phyloP scores from a whole-genome alignment of 2,329 filamentous ascomycete genomes.

The Talaromyces sp. region DNA sequence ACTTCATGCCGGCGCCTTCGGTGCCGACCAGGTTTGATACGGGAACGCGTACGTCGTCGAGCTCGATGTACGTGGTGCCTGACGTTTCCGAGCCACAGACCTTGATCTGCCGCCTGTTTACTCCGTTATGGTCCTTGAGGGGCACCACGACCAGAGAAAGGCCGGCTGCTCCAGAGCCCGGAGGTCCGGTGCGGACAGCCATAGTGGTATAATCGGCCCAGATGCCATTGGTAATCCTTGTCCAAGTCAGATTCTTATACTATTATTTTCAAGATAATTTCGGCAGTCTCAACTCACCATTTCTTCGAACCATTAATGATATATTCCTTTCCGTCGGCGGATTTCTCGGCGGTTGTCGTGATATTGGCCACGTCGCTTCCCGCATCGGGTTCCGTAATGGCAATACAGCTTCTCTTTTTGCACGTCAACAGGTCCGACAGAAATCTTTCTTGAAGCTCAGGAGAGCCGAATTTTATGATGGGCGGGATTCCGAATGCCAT shows the following conservation, averaged over 20 bases:
- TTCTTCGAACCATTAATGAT: constrained; percentile 73
- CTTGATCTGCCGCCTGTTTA: constrained; percentile 63
- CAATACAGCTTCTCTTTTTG: constrained; percentile 65
- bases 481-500: constrained; percentile 69
- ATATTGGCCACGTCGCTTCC: constrained; percentile 72
- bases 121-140: constrained; percentile 61
- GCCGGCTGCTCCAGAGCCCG: constrained; percentile 55
- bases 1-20: constrained; percentile 68
- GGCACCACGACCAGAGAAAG: constrained; percentile 66
- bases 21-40: constrained; percentile 64
- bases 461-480: constrained; percentile 62
- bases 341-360: constrained; percentile 60
- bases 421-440: constrained; percentile 64
- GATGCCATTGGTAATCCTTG: constrained; percentile 64
- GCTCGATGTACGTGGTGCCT: constrained; percentile 69
- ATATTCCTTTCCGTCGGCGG: constrained; percentile 60
- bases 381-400: constrained; percentile 72
- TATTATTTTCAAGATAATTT: background rate
- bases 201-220: constrained; percentile 65
- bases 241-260: background rate
- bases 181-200: constrained; percentile 64
- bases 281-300: constrained; percentile 44
- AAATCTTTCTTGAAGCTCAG: constrained; percentile 58
- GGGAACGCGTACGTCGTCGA: constrained; percentile 70
- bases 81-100: constrained; percentile 58